Conservation (phyloP, 2,329 filamentous ascomycete species). For the Ambrosiella beaveri region DNA sequence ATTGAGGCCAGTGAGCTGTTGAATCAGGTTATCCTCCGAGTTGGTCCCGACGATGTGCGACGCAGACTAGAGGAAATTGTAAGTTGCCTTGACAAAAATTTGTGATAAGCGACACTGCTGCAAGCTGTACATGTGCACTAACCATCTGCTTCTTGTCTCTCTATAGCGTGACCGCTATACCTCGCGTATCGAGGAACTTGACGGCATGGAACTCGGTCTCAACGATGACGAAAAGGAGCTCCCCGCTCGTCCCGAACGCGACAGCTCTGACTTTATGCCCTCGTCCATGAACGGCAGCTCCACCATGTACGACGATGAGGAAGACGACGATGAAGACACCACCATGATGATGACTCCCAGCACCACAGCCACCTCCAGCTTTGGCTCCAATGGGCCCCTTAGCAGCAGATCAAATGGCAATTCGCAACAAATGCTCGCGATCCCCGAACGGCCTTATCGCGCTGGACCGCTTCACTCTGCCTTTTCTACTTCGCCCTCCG, state of each 20-base stretch:
- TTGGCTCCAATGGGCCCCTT: slow-evolving; percentile 1
- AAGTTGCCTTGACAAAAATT: slow-evolving; percentile 24
- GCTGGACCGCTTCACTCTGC: slow-evolving; percentile 11
- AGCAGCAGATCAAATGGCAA: neutral
- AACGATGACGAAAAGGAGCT: slow-evolving; percentile 52
- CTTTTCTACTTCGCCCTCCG: slow-evolving; percentile 16
- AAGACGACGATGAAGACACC: slow-evolving; percentile 15
- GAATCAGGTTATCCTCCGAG: slow-evolving; percentile 73
- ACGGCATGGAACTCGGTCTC: slow-evolving; percentile 44
- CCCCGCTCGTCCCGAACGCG: slow-evolving; percentile 50
- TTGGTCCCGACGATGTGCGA: slow-evolving; percentile 69
- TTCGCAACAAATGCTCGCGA: slow-evolving; percentile 4
- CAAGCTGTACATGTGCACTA: neutral
- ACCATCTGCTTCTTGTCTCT: neutral
- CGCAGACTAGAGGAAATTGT: slow-evolving; percentile 88
- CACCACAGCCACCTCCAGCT: slow-evolving; percentile 3
- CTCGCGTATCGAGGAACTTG: slow-evolving; percentile 72
- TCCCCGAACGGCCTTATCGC: slow-evolving; percentile 7
- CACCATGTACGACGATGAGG: slow-evolving; percentile 24
- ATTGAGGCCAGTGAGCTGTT: slow-evolving; percentile 76
- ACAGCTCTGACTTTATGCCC: slow-evolving; percentile 13
- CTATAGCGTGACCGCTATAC: slow-evolving; percentile 71
- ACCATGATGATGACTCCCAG: slow-evolving; percentile 4
- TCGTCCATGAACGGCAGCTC: slow-evolving; percentile 23
- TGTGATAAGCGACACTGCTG: neutral